Conservation (phyloP, 345 rosid species). For the Brassica napus region Da-Ae NC_063442.1:33097001-33097500, state of each 20-base stretch:
- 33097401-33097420: constrained; percentile 40
- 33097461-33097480: constrained; percentile 48
- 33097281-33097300: constrained; percentile 52
- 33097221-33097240: constrained; percentile 12
- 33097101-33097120: constrained; percentile 6
- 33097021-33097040: constrained; percentile 3
- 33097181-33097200: background rate
- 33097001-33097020: constrained; percentile 2
- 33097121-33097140: constrained; percentile 19
- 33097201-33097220: background rate
- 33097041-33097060: constrained; percentile 16
- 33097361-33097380: constrained; percentile 58
- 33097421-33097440: constrained; percentile 50
- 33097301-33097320: constrained; percentile 43
- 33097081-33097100: constrained; percentile 4
- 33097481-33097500: constrained; percentile 35
- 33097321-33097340: constrained; percentile 32
- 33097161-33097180: constrained; percentile 9
- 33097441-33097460: constrained; percentile 18
- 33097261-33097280: constrained; percentile 62
- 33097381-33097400: constrained; percentile 53
- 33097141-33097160: constrained; percentile 28
- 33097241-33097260: constrained; percentile 53
- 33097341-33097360: constrained; percentile 37
- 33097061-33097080: constrained; percentile 17